Evolutionary conservation across 2,329 filamentous ascomycete species (phyloP), one percentile per base, ranked within the genome.

Genomic region (Venturia carpophila): DNA sequence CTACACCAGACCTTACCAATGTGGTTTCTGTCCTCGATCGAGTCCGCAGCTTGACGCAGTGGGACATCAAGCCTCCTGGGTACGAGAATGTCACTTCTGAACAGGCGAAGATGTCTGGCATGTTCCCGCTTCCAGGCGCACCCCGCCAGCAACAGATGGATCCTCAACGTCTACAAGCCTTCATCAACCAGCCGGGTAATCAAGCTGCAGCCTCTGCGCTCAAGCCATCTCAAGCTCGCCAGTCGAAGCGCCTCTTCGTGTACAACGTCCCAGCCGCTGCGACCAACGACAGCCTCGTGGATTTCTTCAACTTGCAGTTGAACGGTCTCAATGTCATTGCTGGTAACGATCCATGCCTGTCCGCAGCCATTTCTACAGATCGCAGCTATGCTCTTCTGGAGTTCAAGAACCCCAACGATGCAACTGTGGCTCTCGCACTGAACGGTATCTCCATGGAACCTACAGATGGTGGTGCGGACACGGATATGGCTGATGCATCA

Each of bases 81-180:
- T 99, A 99, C 73, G 95, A 99, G 74, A 96, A 94, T 76, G 93
- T 99, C 69, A 97, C 94, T 2, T 92, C 94, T 27, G 95, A 99
- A 77, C 95, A 99, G 76, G 95, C 94, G 62, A 99, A 99, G 81
- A 83, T 99, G 56, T 99, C 95, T 2, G 86, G 93, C 80, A 97
- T 99, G 94, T 99, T 99, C 80, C 92, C 95, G 67, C 85, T 99
- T 58, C 94, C 94, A 3, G 94, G 94, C 69, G 94, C 94, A 67
- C 94, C 94, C 64, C 87, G 94, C 70, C 92, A 96, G 75, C 92
- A 97, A 73, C 89, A 91, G 42, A 94, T 97, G 88, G 94, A 99
- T 71, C 92, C 93, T 19, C 90, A 86, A 71, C 93, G 93, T 76
- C 83, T 99, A 60, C 92, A 97, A 75, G 92, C 93, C 27, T 96